These are phyloP conservation scores for Aureobasidium musti DNA, from an alignment of 2,329 filamentous ascomycete genomes.

Conservation along the genomic window DNA sequence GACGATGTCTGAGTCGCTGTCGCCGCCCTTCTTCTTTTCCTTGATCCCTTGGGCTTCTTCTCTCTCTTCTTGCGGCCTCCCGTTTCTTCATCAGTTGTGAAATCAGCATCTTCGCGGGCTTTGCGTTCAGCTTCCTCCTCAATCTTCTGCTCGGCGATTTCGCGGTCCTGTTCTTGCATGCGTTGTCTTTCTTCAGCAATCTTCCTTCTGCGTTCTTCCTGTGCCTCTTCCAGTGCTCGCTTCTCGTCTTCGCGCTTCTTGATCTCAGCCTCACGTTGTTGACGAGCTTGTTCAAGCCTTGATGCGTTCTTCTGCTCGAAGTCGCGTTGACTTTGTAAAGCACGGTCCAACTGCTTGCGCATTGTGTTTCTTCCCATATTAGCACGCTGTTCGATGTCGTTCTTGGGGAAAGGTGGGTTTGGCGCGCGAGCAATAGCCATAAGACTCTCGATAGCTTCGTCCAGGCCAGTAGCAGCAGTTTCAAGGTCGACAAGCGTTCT, in stretches of 20 bases:
- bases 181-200: constrained; percentile 82
- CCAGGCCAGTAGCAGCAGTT: constrained; percentile 75
- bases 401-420: constrained; percentile 80
- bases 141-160: constrained; percentile 67
- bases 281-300: constrained; percentile 78
- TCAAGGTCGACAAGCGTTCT: constrained; percentile 79
- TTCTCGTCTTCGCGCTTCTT: constrained; percentile 75
- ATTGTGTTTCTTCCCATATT: constrained; percentile 98
- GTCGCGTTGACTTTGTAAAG: constrained; percentile 78
- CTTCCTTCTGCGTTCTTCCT: constrained; percentile 73
- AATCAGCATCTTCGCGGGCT: constrained; percentile 65
- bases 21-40: constrained; percentile 60
- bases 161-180: constrained; percentile 73
- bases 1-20: constrained; percentile 42
- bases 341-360: constrained; percentile 84
- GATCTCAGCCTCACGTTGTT: constrained; percentile 77
- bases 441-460: constrained; percentile 76
- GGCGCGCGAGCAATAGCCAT: constrained; percentile 61
- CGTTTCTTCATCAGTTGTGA: constrained; percentile 78
- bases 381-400: constrained; percentile 89
- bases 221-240: constrained; percentile 65
- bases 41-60: constrained; percentile 56
- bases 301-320: constrained; percentile 93
- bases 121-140: constrained; percentile 67
- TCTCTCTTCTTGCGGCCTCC: constrained; percentile 79